phyloP scores from a whole-genome alignment of 345 rosid species.

The Geranium brycei region DNA sequence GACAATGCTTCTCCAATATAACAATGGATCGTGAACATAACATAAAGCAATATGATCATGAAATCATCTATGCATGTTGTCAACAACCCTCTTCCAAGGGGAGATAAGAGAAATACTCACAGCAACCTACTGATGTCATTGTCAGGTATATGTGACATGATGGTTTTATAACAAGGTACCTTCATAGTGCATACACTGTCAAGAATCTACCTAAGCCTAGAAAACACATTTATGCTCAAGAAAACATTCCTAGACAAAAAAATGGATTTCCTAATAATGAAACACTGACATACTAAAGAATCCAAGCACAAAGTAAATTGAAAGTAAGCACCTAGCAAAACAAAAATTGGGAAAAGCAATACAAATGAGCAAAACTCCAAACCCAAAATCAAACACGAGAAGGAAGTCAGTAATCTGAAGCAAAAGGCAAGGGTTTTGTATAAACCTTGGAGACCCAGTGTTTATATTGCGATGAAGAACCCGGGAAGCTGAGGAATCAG shows the following conservation, averaged over 20 bases:
- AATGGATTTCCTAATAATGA: too few species aligned
- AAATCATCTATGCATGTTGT: neutral
- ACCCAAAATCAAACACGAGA: neutral
- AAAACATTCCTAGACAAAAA: too few species aligned
- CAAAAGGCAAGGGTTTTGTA: conserved; percentile 1
- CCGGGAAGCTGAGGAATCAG: conserved; percentile 44
- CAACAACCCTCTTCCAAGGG: neutral
- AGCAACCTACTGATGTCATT: neutral
- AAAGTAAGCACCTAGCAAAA: neutral
- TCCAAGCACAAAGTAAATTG: neutral
- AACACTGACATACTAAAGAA: too few species aligned
- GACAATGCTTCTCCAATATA: neutral
- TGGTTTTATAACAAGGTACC: neutral
- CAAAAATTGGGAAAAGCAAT: too few species aligned
- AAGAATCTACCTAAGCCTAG: neutral
- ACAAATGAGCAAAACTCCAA: neutral
- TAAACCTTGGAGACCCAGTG: conserved; percentile 50
- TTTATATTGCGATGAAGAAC: conserved; percentile 72
- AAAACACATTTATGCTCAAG: neutral
- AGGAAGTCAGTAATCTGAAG: neutral
- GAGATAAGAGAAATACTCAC: neutral
- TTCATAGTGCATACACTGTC: neutral
- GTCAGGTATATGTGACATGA: too few species aligned
- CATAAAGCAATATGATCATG: neutral
- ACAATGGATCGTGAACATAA: neutral